Evolutionary conservation across 495 filamentous ascomycete species (phyloP).

Genomic region (Xylaria acuta): DNA sequence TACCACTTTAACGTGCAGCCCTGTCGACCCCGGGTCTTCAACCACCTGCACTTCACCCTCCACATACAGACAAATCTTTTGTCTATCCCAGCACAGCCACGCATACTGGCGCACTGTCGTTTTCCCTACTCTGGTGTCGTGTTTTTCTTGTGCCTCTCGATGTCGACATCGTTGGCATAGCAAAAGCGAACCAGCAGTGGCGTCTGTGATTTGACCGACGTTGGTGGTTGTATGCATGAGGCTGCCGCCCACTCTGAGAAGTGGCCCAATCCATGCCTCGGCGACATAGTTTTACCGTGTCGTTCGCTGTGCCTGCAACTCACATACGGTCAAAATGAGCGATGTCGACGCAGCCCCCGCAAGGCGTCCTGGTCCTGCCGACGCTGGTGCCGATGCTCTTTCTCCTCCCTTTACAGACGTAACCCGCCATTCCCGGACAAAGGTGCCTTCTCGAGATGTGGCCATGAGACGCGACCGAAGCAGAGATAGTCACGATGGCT

Average conservation of each 20-base stretch:
- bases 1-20: constrained; percentile 15
- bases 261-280: constrained; percentile 43
- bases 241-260: constrained; percentile 37
- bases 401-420: constrained; percentile 31
- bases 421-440: constrained; percentile 32
- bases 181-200: constrained; percentile 1
- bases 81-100: constrained; percentile 2
- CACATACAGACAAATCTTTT: neutral
- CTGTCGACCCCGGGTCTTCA: neutral
- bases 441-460: constrained; percentile 34
- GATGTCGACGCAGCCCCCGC: constrained; percentile 37
- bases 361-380: constrained; percentile 33
- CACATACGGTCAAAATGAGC: constrained; percentile 36
- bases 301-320: constrained; percentile 25
- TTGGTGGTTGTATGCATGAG: constrained; percentile 33
- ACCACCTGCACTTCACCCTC: constrained; percentile 18
- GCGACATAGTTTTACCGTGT: constrained; percentile 40
- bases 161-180: neutral
- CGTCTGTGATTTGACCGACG: neutral
- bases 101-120: neutral
- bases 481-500: constrained; percentile 35
- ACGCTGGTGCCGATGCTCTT: constrained; percentile 27
- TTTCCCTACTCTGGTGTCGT: too few species aligned
- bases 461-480: constrained; percentile 40
- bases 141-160: neutral